These are phyloP conservation scores for Knufia petricola DNA, from an alignment of 2,329 filamentous ascomycete species.

Conservation along the genomic window DNA sequence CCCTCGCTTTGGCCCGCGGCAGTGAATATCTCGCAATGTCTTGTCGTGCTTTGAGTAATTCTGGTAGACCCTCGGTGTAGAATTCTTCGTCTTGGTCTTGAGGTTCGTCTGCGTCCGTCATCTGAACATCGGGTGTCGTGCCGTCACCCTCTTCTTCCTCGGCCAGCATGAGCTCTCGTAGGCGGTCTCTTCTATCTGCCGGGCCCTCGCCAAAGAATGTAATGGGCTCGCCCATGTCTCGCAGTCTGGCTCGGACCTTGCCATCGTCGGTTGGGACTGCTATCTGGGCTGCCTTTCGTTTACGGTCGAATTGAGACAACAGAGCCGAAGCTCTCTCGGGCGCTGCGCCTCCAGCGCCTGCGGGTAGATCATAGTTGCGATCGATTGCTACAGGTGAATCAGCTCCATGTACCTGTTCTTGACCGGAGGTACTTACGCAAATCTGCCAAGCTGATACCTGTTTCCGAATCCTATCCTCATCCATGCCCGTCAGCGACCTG, in stretches of 20 bases:
- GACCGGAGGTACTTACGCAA: conserved; percentile 41
- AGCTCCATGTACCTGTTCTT: conserved; percentile 5
- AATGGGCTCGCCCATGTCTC: conserved; percentile 84
- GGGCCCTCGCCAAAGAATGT: conserved; percentile 89
- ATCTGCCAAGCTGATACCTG: conserved; percentile 53
- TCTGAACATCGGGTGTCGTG: conserved; percentile 43
- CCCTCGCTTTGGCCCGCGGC: conserved; percentile 66
- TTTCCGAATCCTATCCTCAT: conserved; percentile 41
- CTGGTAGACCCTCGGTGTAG: conserved; percentile 72
- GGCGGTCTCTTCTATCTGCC: conserved; percentile 72
- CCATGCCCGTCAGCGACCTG: conserved; percentile 26
- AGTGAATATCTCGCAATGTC: conserved; percentile 76
- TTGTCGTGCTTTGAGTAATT: conserved; percentile 64
- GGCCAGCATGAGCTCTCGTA: conserved; percentile 70
- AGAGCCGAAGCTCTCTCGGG: conserved; percentile 78
- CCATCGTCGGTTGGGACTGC: conserved; percentile 90
- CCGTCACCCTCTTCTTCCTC: conserved; percentile 57
- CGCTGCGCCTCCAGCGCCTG: conserved; percentile 51
- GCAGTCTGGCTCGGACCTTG: conserved; percentile 67
- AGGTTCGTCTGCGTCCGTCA: conserved; percentile 49
- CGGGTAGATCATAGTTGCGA: conserved; percentile 73
- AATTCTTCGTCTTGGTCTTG: conserved; percentile 84
- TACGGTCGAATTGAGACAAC: conserved; percentile 79
- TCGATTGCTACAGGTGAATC: conserved; percentile 48
- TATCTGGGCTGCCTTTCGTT: conserved; percentile 77